These are phyloP conservation scores for Aspergillus ellipticus DNA, from an alignment of 495 filamentous ascomycete genomes.

Conservation along the genomic window DNA sequence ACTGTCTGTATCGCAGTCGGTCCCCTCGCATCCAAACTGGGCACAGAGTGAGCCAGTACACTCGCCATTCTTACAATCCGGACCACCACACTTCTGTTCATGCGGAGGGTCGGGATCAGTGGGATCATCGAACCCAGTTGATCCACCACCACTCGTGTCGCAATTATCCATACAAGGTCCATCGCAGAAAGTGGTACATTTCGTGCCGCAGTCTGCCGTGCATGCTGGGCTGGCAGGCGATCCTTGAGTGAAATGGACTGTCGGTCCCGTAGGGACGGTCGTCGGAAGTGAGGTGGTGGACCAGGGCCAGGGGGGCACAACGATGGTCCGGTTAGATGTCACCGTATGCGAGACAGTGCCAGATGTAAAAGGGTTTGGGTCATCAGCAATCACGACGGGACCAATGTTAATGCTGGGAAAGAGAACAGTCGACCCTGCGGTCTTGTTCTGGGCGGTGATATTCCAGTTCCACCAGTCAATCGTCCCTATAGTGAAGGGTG, in stretches of 20 bases:
- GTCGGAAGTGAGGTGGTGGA: no score
- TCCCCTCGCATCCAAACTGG: slow-evolving; percentile 2
- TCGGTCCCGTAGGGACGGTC: not conserved
- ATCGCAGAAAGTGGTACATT: slow-evolving; percentile 6
- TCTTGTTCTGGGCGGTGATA: not conserved
- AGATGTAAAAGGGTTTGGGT: slow-evolving; percentile 3
- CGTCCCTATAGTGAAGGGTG: not conserved
- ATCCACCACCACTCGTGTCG: not conserved
- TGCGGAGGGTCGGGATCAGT: not conserved
- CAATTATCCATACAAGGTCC: slow-evolving; percentile 3
- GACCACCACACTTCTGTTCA: not conserved
- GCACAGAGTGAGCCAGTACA: slow-evolving; percentile 1
- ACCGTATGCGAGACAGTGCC: no score
- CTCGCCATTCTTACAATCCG: slow-evolving; percentile 5
- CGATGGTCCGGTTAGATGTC: no score
- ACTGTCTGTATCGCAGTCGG: slow-evolving; percentile 2
- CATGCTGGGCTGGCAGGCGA: slow-evolving; percentile 6
- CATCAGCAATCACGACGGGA: slow-evolving; percentile 1
- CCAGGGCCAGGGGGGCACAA: slow-evolving; percentile 11
- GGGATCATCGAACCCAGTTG: slow-evolving; percentile 1
- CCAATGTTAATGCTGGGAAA: not conserved
- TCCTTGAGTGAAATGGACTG: slow-evolving; percentile 4
- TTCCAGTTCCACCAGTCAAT: slow-evolving; percentile 6
- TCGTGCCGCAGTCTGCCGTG: slow-evolving; percentile 7
- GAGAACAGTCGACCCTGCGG: not conserved